Percentiles rank a stretch among this genome's conserved stretches.
These are phyloP conservation scores for Flagelloscypha sp. DNA, from an alignment of 768 basidiomycete genomes.

Conservation along the genomic window DNA sequence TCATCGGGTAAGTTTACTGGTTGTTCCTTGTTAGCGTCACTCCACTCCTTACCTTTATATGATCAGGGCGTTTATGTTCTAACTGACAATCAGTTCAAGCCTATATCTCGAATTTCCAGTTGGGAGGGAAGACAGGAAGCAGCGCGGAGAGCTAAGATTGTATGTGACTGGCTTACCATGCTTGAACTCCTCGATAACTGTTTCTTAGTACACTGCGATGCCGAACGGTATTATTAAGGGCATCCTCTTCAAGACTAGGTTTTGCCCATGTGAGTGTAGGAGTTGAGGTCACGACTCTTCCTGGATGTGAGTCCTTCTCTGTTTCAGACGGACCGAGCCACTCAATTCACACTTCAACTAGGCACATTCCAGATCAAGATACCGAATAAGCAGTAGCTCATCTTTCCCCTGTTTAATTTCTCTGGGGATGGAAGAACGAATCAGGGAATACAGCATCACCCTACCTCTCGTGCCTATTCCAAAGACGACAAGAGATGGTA, in stretches of 20 bases:
- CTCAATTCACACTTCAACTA: slow-evolving; percentile 16
- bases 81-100: slow-evolving; percentile 87
- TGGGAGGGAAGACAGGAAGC: slow-evolving; percentile 73
- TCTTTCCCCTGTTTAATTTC: no score
- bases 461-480: no score
- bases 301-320: slow-evolving; percentile 60
- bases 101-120: slow-evolving; percentile 73
- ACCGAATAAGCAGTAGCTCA: no score
- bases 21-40: slow-evolving; percentile 1
- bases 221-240: slow-evolving; percentile 81
- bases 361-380: slow-evolving; percentile 82
- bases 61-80: slow-evolving; percentile 84
- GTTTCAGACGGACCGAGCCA: not conserved
- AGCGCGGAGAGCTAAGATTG: slow-evolving; percentile 60
- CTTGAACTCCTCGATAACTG: not conserved
- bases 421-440: no score
- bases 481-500: no score
- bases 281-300: slow-evolving; percentile 72
- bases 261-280: slow-evolving; percentile 64
- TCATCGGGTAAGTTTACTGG: slow-evolving; percentile 59
- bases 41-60: not conserved
- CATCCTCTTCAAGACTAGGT: slow-evolving; percentile 69
- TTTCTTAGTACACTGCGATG: slow-evolving; percentile 65
- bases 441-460: no score
- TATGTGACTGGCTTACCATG: slow-evolving; percentile 25